Percentiles rank a stretch among this genome's conserved stretches.
phyloP scores from a whole-genome alignment of 768 basidiomycete species.

The Boletus edulis region DNA sequence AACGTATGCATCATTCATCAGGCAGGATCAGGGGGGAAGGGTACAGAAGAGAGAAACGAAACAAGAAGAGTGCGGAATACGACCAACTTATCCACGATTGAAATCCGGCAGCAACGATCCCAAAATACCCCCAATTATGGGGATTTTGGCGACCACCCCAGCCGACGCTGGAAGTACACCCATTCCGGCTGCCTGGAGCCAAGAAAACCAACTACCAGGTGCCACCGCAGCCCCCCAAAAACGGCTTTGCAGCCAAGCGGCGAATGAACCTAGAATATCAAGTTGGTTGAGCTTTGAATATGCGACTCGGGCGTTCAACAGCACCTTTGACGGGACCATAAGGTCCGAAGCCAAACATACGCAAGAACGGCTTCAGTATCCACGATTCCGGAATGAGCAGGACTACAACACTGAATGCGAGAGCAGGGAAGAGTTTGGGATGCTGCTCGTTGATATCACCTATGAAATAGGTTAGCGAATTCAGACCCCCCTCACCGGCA shows the following conservation, averaged over 20 bases:
- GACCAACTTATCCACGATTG: background rate
- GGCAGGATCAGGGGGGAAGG: too few relatives aligned
- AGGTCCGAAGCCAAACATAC: slow-evolving; percentile 16
- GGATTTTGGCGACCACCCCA: background rate
- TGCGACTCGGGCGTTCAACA: too few relatives aligned
- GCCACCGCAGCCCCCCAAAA: too few relatives aligned
- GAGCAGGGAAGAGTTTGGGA: slow-evolving; percentile 1
- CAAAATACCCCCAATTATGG: background rate
- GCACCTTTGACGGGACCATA: background rate
- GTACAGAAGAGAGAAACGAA: too few relatives aligned
- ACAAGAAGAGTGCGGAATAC: too few relatives aligned
- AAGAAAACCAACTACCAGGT: too few relatives aligned
- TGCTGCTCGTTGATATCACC: slow-evolving; percentile 14
- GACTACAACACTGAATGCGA: background rate
- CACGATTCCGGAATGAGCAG: slow-evolving; percentile 6
- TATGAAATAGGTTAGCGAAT: background rate
- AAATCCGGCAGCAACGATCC: background rate
- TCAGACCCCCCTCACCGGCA: too few relatives aligned
- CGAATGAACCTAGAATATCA: slow-evolving; percentile 7
- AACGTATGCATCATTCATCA: too few relatives aligned
- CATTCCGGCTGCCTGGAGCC: slow-evolving; percentile 15
- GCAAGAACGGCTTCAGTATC: slow-evolving; percentile 13
- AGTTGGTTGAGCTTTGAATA: background rate
- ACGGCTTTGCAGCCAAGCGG: background rate
- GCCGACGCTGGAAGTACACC: slow-evolving; percentile 7